Conservation (phyloP, 805 yeast species). For the Candida awuae region DNA sequence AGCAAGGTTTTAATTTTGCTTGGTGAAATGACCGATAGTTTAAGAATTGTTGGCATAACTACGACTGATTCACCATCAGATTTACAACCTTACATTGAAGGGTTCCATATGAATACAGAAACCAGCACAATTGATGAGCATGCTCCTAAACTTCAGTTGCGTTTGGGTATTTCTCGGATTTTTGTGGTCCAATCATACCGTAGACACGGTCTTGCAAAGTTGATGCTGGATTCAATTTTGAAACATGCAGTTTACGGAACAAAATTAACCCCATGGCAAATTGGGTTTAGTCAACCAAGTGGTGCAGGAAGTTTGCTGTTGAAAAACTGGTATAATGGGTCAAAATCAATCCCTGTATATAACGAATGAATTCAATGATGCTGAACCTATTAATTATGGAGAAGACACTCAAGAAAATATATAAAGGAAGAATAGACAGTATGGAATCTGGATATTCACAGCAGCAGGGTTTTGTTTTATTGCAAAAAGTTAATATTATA, state of each 20-base stretch:
- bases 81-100: background rate
- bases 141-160: slow-evolving; percentile 9
- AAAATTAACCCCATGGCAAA: slow-evolving; percentile 29
- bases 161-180: slow-evolving; percentile 40
- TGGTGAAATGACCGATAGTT: background rate
- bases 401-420: no score
- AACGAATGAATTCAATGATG: no score
- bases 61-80: slow-evolving; percentile 1
- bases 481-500: no score
- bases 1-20: background rate
- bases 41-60: slow-evolving; percentile 4
- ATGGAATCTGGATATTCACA: no score
- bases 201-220: slow-evolving; percentile 40
- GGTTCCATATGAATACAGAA: slow-evolving; percentile 3
- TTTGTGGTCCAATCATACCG: slow-evolving; percentile 38
- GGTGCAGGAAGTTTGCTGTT: slow-evolving; percentile 52
- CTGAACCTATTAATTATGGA: no score
- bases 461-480: no score
- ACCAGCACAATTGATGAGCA: background rate
- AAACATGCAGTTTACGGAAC: slow-evolving; percentile 41
- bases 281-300: slow-evolving; percentile 69
- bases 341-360: slow-evolving; percentile 4
- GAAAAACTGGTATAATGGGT: slow-evolving; percentile 32
- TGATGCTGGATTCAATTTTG: slow-evolving; percentile 37
- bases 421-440: no score